Evolutionary conservation across 805 yeast genomes (phyloP).

Genomic region (Saturnispora gosingensis): DNA sequence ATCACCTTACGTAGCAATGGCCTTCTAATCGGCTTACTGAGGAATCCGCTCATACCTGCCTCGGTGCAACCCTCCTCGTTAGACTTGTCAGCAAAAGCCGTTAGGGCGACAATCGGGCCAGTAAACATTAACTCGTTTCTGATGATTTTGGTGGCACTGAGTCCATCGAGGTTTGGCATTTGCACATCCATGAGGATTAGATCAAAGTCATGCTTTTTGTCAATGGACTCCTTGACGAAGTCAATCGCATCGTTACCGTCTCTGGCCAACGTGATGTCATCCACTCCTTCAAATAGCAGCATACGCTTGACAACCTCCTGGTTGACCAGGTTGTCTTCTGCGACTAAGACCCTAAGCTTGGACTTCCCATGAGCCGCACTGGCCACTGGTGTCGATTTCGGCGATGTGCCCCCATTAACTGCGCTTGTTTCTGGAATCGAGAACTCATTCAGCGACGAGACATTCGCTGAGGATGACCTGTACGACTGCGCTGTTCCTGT

Average conservation of each 20-base stretch:
- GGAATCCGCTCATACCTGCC: constrained; percentile 89
- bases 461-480: constrained; percentile 6
- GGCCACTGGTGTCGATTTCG: background rate
- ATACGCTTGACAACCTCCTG: constrained; percentile 89
- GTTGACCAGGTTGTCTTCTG: constrained; percentile 89
- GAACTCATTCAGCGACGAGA: background rate
- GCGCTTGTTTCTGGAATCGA: background rate
- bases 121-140: constrained; percentile 50
- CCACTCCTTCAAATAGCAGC: constrained; percentile 76
- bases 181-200: constrained; percentile 94
- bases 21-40: constrained; percentile 81
- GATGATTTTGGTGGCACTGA: constrained; percentile 69
- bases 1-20: constrained; percentile 53
- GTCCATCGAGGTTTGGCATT: constrained; percentile 91
- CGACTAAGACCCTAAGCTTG: constrained; percentile 55
- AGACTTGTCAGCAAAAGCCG: constrained; percentile 92
- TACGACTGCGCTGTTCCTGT: constrained; percentile 44
- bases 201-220: constrained; percentile 41
- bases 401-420: background rate
- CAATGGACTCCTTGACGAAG: constrained; percentile 42
- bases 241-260: constrained; percentile 89
- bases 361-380: background rate
- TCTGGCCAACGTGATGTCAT: constrained; percentile 64
- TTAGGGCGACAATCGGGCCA: constrained; percentile 83
- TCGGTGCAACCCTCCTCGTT: constrained; percentile 77